Evolutionary conservation across 2,329 filamentous ascomycete genomes (phyloP), one percentile per base, ranked within the genome.

Genomic region (Acrocalymma vagum): DNA sequence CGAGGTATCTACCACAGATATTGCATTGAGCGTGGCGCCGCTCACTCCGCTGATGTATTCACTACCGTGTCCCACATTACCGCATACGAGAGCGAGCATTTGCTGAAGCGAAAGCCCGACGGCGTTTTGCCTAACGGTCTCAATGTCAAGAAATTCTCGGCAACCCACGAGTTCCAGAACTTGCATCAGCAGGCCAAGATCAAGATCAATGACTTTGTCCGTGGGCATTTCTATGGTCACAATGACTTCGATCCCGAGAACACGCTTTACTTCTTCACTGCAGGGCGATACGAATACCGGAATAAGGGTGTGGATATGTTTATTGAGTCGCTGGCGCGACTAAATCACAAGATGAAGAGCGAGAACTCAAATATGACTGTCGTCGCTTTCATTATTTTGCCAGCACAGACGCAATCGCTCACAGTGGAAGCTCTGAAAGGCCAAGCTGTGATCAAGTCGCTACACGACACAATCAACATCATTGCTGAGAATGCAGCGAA

Each of bases 251-350:
- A 96, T 48, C 85, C 91, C 10, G 92, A 97, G 46, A 96, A 97
- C 72, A 99, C 94, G 0, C 82, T 99, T 23, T 99, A 96, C 74
- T 87, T 97, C 74, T 99, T 99, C 78, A 99, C 92, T 3, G 88
- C 94, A 6, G 94, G 94, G 45, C 88, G 94, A 50, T 99, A 99
- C 65, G 94, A 99, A 72, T 99, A 93, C 80, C 81, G 94, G 53
- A 99, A 99, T 68, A 99, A 99, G 75, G 94, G 94, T 64, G 93
- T 96, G 8, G 94, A 99, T 72, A 97, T 99, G 94, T 99, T 97
- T 72, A 95, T 99, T 57, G 94, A 99, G 73, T 94, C 92, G 3
- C 77, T 99, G 50, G 94, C 94, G 18, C 88, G 94, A 28, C 76
- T 99, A 61, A 99, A 99, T 74, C 92, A 97, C 76, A 84, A 88